Percentiles rank a stretch among this genome's conserved stretches.
Conservation (phyloP, 768 basidiomycete genomes). For the Mycena rebaudengoi region DNA sequence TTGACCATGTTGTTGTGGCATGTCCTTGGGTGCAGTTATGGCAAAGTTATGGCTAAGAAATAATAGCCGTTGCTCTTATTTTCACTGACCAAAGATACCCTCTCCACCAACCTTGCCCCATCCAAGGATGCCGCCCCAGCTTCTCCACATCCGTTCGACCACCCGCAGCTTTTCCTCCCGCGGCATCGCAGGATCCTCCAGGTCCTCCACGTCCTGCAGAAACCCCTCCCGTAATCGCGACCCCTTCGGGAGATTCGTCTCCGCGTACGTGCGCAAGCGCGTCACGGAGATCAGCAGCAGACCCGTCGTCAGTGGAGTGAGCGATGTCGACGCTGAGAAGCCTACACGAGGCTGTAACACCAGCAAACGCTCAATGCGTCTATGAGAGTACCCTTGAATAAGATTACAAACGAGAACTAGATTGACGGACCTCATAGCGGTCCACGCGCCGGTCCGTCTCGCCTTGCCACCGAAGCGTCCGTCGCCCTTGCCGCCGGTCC, state of each 20-base stretch:
- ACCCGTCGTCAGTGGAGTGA: constrained; percentile 73
- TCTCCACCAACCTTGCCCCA: constrained; percentile 53
- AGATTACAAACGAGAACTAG: no score
- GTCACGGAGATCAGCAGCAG: constrained; percentile 76
- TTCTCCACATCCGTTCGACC: constrained; percentile 88
- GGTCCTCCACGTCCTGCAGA: constrained; percentile 82
- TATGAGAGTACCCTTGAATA: constrained; percentile 27
- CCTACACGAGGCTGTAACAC: constrained; percentile 51
- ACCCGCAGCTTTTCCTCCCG: constrained; percentile 79
- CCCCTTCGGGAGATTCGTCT: constrained; percentile 59
- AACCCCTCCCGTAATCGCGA: constrained; percentile 80
- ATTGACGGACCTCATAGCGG: constrained; percentile 65
- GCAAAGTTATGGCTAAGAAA: no score
- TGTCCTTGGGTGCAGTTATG: no score
- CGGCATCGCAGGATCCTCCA: constrained; percentile 78
- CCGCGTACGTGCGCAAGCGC: constrained; percentile 71
- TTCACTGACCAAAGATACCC: neutral
- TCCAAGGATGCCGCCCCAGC: constrained; percentile 77
- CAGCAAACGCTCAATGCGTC: constrained; percentile 76
- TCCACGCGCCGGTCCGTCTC: constrained; percentile 67
- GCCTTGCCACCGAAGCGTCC: constrained; percentile 67
- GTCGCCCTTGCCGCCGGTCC: constrained; percentile 56
- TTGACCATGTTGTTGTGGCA: no score
- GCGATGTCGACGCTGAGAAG: constrained; percentile 29
- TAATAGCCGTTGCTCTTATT: neutral